phyloP scores from a whole-genome alignment of 2,329 filamentous ascomycete species.

The Cercospora canescens region DNA sequence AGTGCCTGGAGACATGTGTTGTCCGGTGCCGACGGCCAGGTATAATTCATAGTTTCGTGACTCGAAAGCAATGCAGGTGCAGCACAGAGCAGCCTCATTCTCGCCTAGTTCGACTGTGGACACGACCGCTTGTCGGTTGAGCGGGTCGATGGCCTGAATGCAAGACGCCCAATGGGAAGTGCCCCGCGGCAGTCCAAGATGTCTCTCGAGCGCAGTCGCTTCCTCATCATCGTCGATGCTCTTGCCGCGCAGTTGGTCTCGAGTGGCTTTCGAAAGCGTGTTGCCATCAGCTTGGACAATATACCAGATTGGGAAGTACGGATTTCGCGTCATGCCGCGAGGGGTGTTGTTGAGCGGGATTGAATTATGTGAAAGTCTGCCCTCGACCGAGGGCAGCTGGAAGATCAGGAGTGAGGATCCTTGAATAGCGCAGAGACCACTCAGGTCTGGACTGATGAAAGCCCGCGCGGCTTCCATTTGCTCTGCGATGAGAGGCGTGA shows the following conservation, averaged over 20 bases:
- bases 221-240: constrained; percentile 22
- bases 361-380: constrained; percentile 25
- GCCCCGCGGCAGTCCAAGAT: constrained; percentile 86
- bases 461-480: constrained; percentile 93
- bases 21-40: constrained; percentile 90
- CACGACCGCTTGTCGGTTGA: constrained; percentile 54
- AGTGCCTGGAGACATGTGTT: constrained; percentile 63
- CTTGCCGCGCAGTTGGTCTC: constrained; percentile 42
- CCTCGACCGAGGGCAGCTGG: constrained; percentile 50
- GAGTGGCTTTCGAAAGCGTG: constrained; percentile 75
- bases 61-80: constrained; percentile 80
- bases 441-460: constrained; percentile 82
- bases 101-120: constrained; percentile 80
- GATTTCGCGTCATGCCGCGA: constrained; percentile 81
- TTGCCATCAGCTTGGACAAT: constrained; percentile 94
- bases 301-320: constrained; percentile 86
- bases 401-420: constrained; percentile 61
- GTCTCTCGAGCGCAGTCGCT: constrained; percentile 48
- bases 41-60: constrained; percentile 88
- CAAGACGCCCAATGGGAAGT: constrained; percentile 92
- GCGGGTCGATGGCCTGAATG: constrained; percentile 85
- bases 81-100: constrained; percentile 89
- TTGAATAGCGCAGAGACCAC: constrained; percentile 39
- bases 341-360: constrained; percentile 86
- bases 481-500: constrained; percentile 75